Percentiles rank a stretch among this genome's conserved stretches.
These are phyloP conservation scores for Xenoacremonium recifei DNA, from an alignment of 2,329 filamentous ascomycete species.

Conservation along the genomic window DNA sequence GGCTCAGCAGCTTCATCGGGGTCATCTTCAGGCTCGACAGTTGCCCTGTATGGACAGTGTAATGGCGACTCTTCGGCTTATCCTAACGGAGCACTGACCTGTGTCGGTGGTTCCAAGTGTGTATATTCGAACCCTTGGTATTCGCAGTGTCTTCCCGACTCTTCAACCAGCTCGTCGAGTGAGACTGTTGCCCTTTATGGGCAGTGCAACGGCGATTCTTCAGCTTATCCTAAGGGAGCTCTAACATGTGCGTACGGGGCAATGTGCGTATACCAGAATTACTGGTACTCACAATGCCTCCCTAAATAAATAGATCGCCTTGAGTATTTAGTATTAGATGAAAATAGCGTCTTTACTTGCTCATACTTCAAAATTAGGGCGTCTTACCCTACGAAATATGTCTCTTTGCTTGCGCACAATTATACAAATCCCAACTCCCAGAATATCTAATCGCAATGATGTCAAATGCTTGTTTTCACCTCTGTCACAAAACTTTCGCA, in stretches of 20 bases:
- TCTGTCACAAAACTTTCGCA: no score
- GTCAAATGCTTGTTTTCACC: no score
- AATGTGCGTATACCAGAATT: conserved; percentile 22
- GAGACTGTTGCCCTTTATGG: conserved; percentile 12
- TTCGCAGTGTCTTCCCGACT: conserved; percentile 24
- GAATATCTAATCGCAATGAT: no score
- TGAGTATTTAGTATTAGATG: no score
- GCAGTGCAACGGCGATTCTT: conserved; percentile 22
- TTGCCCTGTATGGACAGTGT: conserved; percentile 18
- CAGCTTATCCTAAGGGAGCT: conserved; percentile 18
- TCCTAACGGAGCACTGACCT: conserved; percentile 20
- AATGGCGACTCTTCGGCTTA: conserved; percentile 19
- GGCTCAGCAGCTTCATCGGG: no score
- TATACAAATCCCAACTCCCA: no score
- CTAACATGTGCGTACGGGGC: conserved; percentile 19
- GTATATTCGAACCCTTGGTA: conserved; percentile 24
- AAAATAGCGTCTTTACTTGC: no score
- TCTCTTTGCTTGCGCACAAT: no score
- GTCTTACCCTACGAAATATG: no score
- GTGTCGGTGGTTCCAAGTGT: conserved; percentile 21
- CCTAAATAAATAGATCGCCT: no score
- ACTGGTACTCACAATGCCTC: conserved; percentile 24
- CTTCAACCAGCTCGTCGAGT: conserved; percentile 8
- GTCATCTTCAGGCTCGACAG: conserved; percentile 4
- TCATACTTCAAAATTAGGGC: no score